Percentiles rank a stretch among this genome's conserved stretches.
Conservation (phyloP, 75 land plant genomes). For the Cupressus sempervirens region DNA sequence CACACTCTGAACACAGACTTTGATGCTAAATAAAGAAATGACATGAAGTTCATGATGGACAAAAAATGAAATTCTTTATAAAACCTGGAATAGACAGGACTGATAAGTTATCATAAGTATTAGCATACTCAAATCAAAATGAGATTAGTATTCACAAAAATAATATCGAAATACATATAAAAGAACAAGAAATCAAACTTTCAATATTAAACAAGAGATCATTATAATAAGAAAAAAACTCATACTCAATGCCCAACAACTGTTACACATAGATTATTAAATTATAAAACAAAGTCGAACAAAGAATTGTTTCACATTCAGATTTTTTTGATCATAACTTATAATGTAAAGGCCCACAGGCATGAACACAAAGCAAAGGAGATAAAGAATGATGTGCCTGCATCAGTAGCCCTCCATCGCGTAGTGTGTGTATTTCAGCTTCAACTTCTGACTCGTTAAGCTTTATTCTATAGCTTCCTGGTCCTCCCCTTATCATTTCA, state of each 20-base stretch:
- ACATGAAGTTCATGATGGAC: neutral
- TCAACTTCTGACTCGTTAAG: constrained; percentile 84
- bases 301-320: neutral
- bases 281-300: neutral
- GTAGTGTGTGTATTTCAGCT: constrained; percentile 89
- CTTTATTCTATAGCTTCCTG: constrained; percentile 80
- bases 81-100: neutral
- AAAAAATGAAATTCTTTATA: neutral
- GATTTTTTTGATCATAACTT: neutral
- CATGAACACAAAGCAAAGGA: neutral
- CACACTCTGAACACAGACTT: neutral
- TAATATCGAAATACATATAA: neutral
- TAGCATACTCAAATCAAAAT: neutral
- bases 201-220: neutral
- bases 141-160: neutral
- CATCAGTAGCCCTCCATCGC: constrained; percentile 97
- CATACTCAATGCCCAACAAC: neutral
- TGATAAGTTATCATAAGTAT: neutral
- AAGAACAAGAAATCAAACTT: neutral
- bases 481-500: constrained; percentile 86
- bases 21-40: constrained; percentile 1
- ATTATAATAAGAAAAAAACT: neutral
- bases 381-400: constrained; percentile 48
- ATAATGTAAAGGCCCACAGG: neutral
- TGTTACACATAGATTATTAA: neutral